These are phyloP conservation scores for Russula lepida DNA, from an alignment of 768 basidiomycete genomes.

Conservation along the genomic window DNA sequence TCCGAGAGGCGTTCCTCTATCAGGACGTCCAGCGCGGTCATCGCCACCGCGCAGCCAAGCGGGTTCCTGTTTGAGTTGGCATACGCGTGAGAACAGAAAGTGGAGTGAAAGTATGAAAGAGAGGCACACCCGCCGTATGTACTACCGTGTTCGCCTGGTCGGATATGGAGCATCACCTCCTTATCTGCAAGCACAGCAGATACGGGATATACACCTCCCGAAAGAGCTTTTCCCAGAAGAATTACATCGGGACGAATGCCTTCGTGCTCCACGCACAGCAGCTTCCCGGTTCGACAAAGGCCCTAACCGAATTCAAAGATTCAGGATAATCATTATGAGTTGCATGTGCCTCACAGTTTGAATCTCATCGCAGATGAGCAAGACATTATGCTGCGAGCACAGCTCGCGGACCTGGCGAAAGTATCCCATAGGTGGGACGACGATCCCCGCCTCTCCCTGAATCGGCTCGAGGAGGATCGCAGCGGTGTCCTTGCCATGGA, in stretches of 20 bases:
- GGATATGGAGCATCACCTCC: slow-evolving; percentile 90
- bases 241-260: slow-evolving; percentile 84
- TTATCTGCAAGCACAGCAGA: slow-evolving; percentile 88
- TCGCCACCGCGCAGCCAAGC: slow-evolving; percentile 91
- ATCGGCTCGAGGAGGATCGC: slow-evolving; percentile 97
- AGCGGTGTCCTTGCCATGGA: slow-evolving; percentile 75
- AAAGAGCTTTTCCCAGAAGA: slow-evolving; percentile 92
- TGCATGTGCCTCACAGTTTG: slow-evolving; percentile 60
- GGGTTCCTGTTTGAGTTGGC: slow-evolving; percentile 56
- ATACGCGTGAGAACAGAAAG: background rate
- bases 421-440: slow-evolving; percentile 87
- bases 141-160: slow-evolving; percentile 91
- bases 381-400: slow-evolving; percentile 87
- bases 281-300: slow-evolving; percentile 85
- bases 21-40: slow-evolving; percentile 87
- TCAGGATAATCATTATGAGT: background rate
- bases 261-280: slow-evolving; percentile 87
- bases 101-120: background rate
- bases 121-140: slow-evolving; percentile 86
- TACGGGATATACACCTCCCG: slow-evolving; percentile 96
- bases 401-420: slow-evolving; percentile 65
- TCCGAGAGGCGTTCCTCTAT: slow-evolving; percentile 75
- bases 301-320: slow-evolving; percentile 41
- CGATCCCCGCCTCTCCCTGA: slow-evolving; percentile 97
- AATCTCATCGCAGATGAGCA: slow-evolving; percentile 98